Evolutionary conservation across 225 moss, liverwort and hornwort genomes (phyloP).

Genomic region (Antitrichia curtipendula): DNA sequence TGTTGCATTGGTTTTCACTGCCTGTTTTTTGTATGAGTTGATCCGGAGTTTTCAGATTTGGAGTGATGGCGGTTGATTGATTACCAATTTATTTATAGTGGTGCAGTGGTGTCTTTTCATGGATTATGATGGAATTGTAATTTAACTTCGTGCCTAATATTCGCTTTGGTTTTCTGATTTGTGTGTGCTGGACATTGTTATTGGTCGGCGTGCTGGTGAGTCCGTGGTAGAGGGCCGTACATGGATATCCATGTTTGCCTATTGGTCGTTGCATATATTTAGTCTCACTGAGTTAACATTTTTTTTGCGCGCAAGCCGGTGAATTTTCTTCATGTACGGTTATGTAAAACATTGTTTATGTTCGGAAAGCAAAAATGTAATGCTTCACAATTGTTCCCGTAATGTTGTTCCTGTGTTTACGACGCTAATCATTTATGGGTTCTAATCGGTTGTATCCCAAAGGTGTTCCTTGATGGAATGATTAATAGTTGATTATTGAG

Average conservation of each 20-base stretch:
- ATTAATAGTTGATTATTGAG: not conserved
- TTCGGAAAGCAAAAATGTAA: no score
- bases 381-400: not conserved
- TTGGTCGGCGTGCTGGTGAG: not conserved
- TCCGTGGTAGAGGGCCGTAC: not conserved
- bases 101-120: not conserved
- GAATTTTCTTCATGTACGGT: not conserved
- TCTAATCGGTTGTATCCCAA: no score
- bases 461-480: not conserved
- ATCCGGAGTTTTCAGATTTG: not conserved
- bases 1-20: not conserved
- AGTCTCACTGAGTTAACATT: not conserved
- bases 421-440: no score
- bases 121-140: not conserved
- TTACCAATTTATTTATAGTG: no score
- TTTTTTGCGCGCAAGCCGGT: not conserved
- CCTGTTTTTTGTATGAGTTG: not conserved
- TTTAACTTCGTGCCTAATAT: not conserved
- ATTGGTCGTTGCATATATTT: not conserved
- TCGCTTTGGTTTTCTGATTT: no score
- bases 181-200: not conserved
- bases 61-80: no score
- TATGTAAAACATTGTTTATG: no score
- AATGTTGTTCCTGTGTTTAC: not conserved
- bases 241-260: not conserved